phyloP scores from a whole-genome alignment of 192 early-diverging fungal species.

The Coemansia furcata region DNA sequence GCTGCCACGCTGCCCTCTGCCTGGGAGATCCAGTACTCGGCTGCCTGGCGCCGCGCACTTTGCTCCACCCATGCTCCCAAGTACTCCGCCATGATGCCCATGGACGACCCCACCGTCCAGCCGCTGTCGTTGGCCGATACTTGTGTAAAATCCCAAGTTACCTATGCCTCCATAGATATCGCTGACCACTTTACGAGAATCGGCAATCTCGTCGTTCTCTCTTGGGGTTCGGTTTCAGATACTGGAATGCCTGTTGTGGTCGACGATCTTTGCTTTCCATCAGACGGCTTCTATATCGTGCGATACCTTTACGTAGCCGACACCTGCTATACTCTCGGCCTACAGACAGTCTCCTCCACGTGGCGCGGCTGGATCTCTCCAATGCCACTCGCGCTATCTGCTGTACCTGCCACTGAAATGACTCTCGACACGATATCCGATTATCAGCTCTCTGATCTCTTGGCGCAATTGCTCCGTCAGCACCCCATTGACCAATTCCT shows the following conservation, averaged over 20 bases:
- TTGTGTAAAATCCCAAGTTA: constrained; percentile 13
- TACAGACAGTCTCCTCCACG: neutral
- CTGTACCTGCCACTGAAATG: neutral
- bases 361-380: constrained; percentile 18
- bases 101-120: constrained; percentile 13
- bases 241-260: neutral
- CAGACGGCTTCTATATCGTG: constrained; percentile 6
- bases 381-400: neutral
- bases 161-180: neutral
- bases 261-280: neutral
- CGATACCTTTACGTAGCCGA: constrained; percentile 7
- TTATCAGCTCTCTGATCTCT: neutral
- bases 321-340: constrained; percentile 1
- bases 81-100: constrained; percentile 44
- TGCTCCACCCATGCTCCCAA: constrained; percentile 32
- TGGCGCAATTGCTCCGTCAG: neutral
- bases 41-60: constrained; percentile 43
- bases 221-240: neutral
- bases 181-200: neutral
- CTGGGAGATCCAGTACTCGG: constrained; percentile 27
- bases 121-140: constrained; percentile 7
- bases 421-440: neutral
- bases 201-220: constrained; percentile 18
- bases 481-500: neutral
- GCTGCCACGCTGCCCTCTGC: neutral